These are phyloP conservation scores for Xerocomellus intermedius DNA, from an alignment of 768 basidiomycete genomes.

Conservation along the genomic window DNA sequence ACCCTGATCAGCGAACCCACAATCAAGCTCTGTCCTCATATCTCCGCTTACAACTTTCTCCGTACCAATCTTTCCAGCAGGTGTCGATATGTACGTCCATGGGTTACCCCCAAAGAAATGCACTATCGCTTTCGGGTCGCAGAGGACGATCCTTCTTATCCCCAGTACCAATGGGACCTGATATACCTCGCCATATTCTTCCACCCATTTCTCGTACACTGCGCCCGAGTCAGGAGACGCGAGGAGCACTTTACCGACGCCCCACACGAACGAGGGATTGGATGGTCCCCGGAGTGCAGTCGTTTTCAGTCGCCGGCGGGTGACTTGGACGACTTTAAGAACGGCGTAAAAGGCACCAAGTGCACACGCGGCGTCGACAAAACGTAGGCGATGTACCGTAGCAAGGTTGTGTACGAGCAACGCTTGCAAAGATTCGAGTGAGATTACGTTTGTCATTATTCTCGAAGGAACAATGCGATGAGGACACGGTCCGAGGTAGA, in stretches of 20 bases:
- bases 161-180: conserved; percentile 40
- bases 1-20: not conserved
- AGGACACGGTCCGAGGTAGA: not conserved
- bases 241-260: conserved; percentile 1
- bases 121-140: conserved; percentile 49
- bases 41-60: conserved; percentile 24
- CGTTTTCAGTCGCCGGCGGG: conserved; percentile 10
- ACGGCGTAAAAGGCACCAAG: conserved; percentile 7
- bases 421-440: conserved; percentile 2
- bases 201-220: conserved; percentile 47
- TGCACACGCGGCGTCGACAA: conserved; percentile 1
- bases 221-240: conserved; percentile 26
- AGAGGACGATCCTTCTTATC: conserved; percentile 34
- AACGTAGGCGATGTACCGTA: not conserved
- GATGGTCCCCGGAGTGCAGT: conserved; percentile 24
- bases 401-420: not conserved
- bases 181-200: conserved; percentile 48
- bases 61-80: conserved; percentile 14
- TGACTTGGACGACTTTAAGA: conserved; percentile 4
- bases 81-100: conserved; percentile 31
- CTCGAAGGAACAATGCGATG: not conserved
- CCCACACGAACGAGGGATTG: conserved; percentile 18
- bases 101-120: conserved; percentile 53
- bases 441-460: not conserved
- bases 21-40: not conserved